Percentiles rank a stretch among this genome's conserved stretches.
phyloP scores from a whole-genome alignment of 805 yeast genomes.

The Ogataea paradorogensis region DNA sequence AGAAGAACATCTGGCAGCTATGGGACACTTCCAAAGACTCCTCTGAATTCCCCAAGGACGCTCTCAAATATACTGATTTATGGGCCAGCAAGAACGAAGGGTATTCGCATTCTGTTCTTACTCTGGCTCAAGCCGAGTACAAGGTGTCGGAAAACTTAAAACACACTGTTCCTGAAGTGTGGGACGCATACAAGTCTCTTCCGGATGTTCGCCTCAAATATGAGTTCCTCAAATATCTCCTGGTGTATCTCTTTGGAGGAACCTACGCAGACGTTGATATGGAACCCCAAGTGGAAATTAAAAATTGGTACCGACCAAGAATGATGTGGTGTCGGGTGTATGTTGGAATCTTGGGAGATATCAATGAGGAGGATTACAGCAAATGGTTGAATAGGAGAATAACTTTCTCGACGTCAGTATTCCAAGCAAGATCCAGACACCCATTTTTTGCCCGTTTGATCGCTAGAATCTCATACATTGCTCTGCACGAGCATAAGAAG shows the following conservation, averaged over 20 bases:
- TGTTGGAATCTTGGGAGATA: conserved; percentile 24
- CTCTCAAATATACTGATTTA: conserved; percentile 4
- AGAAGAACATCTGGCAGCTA: conserved; percentile 21
- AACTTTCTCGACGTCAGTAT: conserved; percentile 20
- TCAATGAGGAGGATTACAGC: conserved; percentile 19
- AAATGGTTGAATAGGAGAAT: conserved; percentile 20
- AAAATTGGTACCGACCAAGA: conserved; percentile 21
- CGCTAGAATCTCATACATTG: conserved; percentile 21
- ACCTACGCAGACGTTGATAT: conserved; percentile 56
- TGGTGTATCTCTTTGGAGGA: conserved; percentile 51
- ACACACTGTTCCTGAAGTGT: conserved; percentile 42
- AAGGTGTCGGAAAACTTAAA: conserved; percentile 11
- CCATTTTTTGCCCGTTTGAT: conserved; percentile 27
- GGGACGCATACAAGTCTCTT: conserved; percentile 42
- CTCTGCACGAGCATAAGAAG: conserved; percentile 12
- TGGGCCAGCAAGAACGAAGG: conserved; percentile 10
- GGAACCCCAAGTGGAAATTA: conserved; percentile 40
- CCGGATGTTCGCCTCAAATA: conserved; percentile 45
- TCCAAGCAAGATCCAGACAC: conserved; percentile 23
- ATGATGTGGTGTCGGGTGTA: conserved; percentile 13
- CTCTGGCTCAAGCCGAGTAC: conserved; percentile 9
- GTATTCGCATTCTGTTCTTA: conserved; percentile 11
- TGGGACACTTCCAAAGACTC: conserved; percentile 9
- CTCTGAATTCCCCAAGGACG: conserved; percentile 9
- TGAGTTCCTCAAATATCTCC: conserved; percentile 52